Base-by-base conservation (phyloP, 305 asterid genomes). In the Fraxinus velutina region DNA sequence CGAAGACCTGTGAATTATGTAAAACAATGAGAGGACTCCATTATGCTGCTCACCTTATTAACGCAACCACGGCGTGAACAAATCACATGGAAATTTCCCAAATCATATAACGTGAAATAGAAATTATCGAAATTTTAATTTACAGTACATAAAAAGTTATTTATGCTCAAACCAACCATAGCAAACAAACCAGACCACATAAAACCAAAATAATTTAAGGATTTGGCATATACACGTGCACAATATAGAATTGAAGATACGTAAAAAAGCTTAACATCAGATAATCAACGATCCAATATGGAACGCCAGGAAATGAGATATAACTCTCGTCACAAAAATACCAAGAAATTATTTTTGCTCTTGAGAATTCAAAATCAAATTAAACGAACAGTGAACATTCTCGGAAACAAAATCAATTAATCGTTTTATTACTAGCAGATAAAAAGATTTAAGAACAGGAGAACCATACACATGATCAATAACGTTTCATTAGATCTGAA, bases 1-100 rank as follows among this genome's bases (percentile, higher is more conserved):
- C 93, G 50, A 91, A 94, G 2, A 52, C 95, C 98, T 92, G 78
- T 7, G 33, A 13, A 24, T 13, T 55, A 22, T 30, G 22, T 4
- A 29, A 70, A 70, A 12, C 10, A 1, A 52, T 50, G 36, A 9
- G 19, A 47, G 55, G 17, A 13, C 57, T 47, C 6, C 57, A 47
- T 13, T 47, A 47, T 3, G 57, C 57, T 47, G 57, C 57, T 47
- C 57, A 0, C 17, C 57, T 47, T 47, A 47, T 47, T 47, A 47
- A 15, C 19, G 57, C 57, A 13, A 47, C 57, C 57, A 47, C 3
- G 57, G 57, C 13, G 57, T 13, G 57, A 47, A 47, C 57, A 13
- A 68, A 30, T 12, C 22, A 12, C 8, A 12, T 0, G 1, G 73
- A 64, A 29, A 68, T 13, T 68, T 68, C 22, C 21, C 13, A 29